phyloP scores from a whole-genome alignment of 176 grass and related monocot species.

The Bothriochloa decipiens region DNA sequence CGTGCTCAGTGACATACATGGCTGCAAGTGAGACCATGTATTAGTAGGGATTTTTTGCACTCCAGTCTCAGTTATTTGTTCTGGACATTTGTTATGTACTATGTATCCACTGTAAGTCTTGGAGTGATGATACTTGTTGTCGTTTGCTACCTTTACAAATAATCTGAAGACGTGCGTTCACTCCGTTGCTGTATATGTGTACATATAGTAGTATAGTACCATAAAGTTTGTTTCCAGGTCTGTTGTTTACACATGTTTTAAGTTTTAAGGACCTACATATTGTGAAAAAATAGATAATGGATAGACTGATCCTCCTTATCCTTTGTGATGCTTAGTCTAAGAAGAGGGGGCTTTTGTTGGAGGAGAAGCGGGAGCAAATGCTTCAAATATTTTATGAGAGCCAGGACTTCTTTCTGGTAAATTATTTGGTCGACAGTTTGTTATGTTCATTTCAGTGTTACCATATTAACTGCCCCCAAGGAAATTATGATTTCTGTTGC shows the following conservation, averaged over 20 bases:
- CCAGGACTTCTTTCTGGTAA: slow-evolving; percentile 92
- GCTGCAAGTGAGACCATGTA: neutral
- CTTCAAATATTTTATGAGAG: slow-evolving; percentile 93
- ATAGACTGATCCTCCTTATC: slow-evolving; percentile 23
- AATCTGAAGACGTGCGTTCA: neutral
- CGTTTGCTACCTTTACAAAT: neutral
- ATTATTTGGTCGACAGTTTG: neutral
- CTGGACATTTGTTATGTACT: neutral
- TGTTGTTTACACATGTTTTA: neutral
- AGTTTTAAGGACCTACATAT: neutral
- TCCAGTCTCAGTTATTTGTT: neutral
- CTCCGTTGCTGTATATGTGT: neutral
- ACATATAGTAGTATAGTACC: neutral
- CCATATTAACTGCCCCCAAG: neutral
- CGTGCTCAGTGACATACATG: neutral
- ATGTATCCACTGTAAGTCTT: neutral
- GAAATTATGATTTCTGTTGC: neutral
- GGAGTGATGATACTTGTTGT: neutral
- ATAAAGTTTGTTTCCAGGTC: neutral
- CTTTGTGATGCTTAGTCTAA: slow-evolving; percentile 62
- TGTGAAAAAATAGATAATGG: neutral
- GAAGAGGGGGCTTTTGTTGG: slow-evolving; percentile 94
- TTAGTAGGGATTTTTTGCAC: neutral
- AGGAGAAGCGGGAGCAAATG: slow-evolving; percentile 98
- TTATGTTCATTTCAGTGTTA: neutral